These are phyloP conservation scores for Marasmius fiardii DNA, from an alignment of 1,284 basidiomycete species.

Conservation along the genomic window DNA sequence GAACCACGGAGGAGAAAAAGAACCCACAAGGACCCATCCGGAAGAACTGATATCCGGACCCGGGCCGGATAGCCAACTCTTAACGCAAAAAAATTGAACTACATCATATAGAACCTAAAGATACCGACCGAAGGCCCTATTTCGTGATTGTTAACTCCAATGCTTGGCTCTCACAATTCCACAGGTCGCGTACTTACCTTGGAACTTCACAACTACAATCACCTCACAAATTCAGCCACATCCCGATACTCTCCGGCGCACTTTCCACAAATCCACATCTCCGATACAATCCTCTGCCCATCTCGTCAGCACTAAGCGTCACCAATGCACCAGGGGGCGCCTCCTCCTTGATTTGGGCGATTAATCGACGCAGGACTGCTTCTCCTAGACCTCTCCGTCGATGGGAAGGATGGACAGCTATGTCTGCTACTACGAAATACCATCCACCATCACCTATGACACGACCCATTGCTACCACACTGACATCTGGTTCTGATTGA, in stretches of 20 bases:
- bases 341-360: not conserved
- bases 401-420: constrained; percentile 5
- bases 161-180: too few relatives aligned
- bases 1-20: too few relatives aligned
- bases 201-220: too few relatives aligned
- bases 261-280: not conserved
- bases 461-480: constrained; percentile 5
- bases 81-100: too few relatives aligned
- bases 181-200: too few relatives aligned
- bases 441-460: constrained; percentile 9
- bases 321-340: not conserved
- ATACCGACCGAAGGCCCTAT: too few relatives aligned
- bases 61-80: too few relatives aligned
- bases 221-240: not conserved
- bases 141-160: too few relatives aligned
- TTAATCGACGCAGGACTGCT: not conserved
- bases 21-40: too few relatives aligned
- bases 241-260: not conserved
- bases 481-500: not conserved
- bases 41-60: too few relatives aligned
- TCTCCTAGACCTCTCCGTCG: constrained; percentile 2
- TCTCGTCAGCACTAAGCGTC: not conserved
- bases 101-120: too few relatives aligned
- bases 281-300: not conserved
- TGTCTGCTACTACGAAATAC: constrained; percentile 8